These are phyloP conservation scores for Metschnikowia kunwiensis DNA, from an alignment of 805 yeast species.

Conservation along the genomic window DNA sequence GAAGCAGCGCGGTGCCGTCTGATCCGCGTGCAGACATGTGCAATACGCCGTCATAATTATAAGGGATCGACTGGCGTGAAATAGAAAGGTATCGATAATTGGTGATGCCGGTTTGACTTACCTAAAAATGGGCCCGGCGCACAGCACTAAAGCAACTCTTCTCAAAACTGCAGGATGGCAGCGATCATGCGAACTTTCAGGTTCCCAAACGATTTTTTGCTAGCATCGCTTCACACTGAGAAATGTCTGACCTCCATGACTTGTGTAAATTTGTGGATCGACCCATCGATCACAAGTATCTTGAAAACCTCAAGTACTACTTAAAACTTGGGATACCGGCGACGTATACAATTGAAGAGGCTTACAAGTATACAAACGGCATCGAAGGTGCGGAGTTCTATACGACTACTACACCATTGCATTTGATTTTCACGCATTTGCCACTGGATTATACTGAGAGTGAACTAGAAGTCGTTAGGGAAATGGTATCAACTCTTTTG, in stretches of 20 bases:
- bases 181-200: too few species aligned
- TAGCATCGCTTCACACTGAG: too few species aligned
- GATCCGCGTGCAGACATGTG: too few species aligned
- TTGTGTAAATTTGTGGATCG: constrained; percentile 47
- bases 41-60: too few species aligned
- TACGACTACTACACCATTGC: constrained; percentile 75
- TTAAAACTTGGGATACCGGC: constrained; percentile 72
- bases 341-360: constrained; percentile 79
- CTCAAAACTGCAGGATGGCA: too few species aligned
- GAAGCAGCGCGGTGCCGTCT: too few species aligned
- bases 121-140: too few species aligned
- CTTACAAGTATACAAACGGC: constrained; percentile 50
- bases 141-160: too few species aligned
- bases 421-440: constrained; percentile 57
- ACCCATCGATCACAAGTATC: constrained; percentile 49
- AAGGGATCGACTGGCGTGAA: too few species aligned
- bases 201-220: too few species aligned
- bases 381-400: constrained; percentile 31
- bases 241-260: constrained; percentile 69
- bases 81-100: too few species aligned
- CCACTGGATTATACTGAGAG: constrained; percentile 47
- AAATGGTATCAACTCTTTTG: constrained; percentile 63
- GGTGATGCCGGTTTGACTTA: too few species aligned
- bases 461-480: constrained; percentile 38
- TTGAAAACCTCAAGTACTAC: constrained; percentile 44